Evolutionary conservation across 2,329 filamentous ascomycete species (phyloP).

Genomic region (Fusarium albosuccineum): DNA sequence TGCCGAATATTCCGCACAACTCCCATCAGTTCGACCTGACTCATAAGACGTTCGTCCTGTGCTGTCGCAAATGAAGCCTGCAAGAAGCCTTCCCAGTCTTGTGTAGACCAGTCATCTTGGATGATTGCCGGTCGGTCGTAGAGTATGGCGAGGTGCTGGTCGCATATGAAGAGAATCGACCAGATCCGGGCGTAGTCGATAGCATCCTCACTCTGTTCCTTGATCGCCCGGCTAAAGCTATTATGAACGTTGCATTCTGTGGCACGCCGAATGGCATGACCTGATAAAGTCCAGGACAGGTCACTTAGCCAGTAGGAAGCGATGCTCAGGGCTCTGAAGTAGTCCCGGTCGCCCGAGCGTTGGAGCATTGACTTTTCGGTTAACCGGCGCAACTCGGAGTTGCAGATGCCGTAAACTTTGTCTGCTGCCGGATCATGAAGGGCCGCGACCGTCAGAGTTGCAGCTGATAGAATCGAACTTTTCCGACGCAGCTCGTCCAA

Average conservation of each 20-base stretch:
- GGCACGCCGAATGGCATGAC: conserved; percentile 62
- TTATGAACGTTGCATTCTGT: conserved; percentile 59
- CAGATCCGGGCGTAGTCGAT: conserved; percentile 68
- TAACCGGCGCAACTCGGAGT: conserved; percentile 66
- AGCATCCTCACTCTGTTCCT: conserved; percentile 55
- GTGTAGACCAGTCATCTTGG: conserved; percentile 67
- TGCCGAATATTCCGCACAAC: conserved; percentile 69
- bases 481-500: conserved; percentile 65
- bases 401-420: conserved; percentile 64
- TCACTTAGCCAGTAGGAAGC: conserved; percentile 74
- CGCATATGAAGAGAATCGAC: conserved; percentile 71
- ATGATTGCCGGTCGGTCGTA: conserved; percentile 70
- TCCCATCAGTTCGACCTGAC: conserved; percentile 69
- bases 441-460: conserved; percentile 69
- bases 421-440: conserved; percentile 68
- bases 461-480: conserved; percentile 67
- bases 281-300: conserved; percentile 71
- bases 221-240: conserved; percentile 53
- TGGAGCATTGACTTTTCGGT: conserved; percentile 61
- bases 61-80: conserved; percentile 62
- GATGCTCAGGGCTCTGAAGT: conserved; percentile 70
- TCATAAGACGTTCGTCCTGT: conserved; percentile 67
- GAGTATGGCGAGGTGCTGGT: conserved; percentile 70
- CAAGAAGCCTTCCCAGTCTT: conserved; percentile 67
- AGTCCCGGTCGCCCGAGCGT: conserved; percentile 57